Percentiles rank a stretch among this genome's conserved stretches.
These are phyloP conservation scores for Pleurozium schreberi DNA, from an alignment of 225 moss, liverwort and hornwort genomes.

Conservation along the genomic window DNA sequence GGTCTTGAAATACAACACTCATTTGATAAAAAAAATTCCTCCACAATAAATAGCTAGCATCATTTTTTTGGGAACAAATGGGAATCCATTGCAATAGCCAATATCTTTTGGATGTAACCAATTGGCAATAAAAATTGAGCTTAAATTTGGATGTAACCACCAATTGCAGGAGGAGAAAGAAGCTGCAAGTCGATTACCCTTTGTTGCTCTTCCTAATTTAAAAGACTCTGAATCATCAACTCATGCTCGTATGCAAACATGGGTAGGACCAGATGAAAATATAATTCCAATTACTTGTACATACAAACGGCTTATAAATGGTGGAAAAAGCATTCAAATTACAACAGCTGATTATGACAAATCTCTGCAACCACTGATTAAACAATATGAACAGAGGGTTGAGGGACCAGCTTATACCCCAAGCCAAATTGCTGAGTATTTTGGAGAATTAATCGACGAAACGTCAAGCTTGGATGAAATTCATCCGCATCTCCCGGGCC, in stretches of 20 bases:
- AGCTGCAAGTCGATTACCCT: background rate
- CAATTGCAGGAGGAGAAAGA: conserved; percentile 13
- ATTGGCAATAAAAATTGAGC: background rate
- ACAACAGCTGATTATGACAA: background rate
- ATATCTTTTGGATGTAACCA: background rate
- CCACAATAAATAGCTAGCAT: background rate
- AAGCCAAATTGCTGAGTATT: conserved; percentile 5
- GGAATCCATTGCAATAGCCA: too few relatives aligned
- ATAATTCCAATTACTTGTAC: background rate
- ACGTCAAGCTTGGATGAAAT: background rate
- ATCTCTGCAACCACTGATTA: background rate
- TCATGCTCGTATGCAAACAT: conserved; percentile 3
- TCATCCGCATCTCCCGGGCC: background rate
- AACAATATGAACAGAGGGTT: background rate
- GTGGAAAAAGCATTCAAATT: background rate
- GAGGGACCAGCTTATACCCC: background rate
- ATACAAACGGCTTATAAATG: background rate
- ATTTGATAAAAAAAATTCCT: background rate
- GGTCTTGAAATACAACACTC: background rate
- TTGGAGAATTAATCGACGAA: background rate
- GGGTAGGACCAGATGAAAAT: background rate
- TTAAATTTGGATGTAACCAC: background rate
- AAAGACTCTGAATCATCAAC: background rate
- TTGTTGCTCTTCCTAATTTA: background rate
- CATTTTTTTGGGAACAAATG: too few relatives aligned